These are phyloP conservation scores for Paxillus ammoniavirescens DNA, from an alignment of 768 basidiomycete genomes.

Conservation along the genomic window DNA sequence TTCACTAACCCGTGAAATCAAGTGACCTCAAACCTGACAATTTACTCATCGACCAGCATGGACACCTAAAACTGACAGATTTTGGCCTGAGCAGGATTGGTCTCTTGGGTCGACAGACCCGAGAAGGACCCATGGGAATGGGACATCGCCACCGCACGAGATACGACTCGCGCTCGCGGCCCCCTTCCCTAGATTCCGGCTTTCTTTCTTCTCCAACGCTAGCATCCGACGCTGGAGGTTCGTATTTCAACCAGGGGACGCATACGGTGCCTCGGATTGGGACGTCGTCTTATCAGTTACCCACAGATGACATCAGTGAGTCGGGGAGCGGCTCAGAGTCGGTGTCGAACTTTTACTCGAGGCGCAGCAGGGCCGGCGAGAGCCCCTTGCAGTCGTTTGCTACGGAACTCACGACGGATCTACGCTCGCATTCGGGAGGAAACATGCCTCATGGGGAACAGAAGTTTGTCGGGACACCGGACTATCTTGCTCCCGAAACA, in stretches of 20 bases:
- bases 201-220: constrained; percentile 78
- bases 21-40: constrained; percentile 99
- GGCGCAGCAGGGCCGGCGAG: constrained; percentile 54
- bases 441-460: constrained; percentile 80
- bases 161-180: constrained; percentile 69
- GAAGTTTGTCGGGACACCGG: constrained; percentile 96
- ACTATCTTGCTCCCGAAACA: constrained; percentile 94
- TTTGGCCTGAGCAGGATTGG: constrained; percentile 97
- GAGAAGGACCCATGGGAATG: constrained; percentile 51
- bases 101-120: constrained; percentile 94
- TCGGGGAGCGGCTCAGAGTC: constrained; percentile 84
- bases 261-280: constrained; percentile 56
- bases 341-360: constrained; percentile 51
- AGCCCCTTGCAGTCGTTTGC: constrained; percentile 88
- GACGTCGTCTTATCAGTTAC: constrained; percentile 64
- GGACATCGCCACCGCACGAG: constrained; percentile 53
- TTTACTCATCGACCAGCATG: constrained; percentile 92
- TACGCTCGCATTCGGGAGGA: constrained; percentile 64
- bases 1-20: constrained; percentile 8
- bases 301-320: constrained; percentile 82
- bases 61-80: constrained; percentile 97
- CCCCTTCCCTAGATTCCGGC: constrained; percentile 78
- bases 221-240: constrained; percentile 63
- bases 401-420: constrained; percentile 77
- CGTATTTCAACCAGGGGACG: constrained; percentile 77